Evolutionary conservation across 169 alveolate genomes (phyloP).

Genomic region (Babesia sp.): DNA sequence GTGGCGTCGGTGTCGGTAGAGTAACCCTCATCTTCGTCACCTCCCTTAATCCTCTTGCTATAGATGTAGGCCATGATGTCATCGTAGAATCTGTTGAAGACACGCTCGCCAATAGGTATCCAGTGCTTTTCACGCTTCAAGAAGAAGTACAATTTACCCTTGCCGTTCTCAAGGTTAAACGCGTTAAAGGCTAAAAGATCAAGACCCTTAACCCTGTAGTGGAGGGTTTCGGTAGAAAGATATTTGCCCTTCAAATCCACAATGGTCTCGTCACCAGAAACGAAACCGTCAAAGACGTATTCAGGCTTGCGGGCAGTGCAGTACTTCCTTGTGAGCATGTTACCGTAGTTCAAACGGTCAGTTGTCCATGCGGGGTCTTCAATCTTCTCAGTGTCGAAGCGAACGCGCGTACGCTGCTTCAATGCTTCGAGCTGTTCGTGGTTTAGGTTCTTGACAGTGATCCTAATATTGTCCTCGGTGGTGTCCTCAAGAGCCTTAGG

Average conservation of each 20-base stretch:
- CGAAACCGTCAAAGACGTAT: constrained; percentile 7
- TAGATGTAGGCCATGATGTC: not conserved
- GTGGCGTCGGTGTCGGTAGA: not conserved
- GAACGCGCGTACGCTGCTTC: not conserved
- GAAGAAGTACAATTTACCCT: not conserved
- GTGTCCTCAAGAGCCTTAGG: not conserved
- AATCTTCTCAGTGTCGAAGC: not conserved
- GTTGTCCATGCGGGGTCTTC: constrained; percentile 7
- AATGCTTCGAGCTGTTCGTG: not conserved
- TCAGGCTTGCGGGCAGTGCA: constrained; percentile 8
- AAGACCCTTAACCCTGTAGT: constrained; percentile 19
- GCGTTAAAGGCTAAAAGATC: constrained; percentile 17
- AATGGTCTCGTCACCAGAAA: not conserved
- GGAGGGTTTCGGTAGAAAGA: constrained; percentile 16
- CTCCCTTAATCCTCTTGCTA: not conserved
- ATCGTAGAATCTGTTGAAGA: not conserved
- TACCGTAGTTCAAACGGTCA: constrained; percentile 1
- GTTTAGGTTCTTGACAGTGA: not conserved
- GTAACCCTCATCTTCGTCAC: not conserved
- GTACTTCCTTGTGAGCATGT: constrained; percentile 3
- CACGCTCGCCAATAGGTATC: not conserved
- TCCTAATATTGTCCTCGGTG: not conserved
- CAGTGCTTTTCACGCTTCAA: not conserved
- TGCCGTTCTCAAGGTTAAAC: not conserved
- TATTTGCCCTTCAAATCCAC: constrained; percentile 4